Conservation (phyloP, 805 yeast species). For the Candida taoyuanica region DNA sequence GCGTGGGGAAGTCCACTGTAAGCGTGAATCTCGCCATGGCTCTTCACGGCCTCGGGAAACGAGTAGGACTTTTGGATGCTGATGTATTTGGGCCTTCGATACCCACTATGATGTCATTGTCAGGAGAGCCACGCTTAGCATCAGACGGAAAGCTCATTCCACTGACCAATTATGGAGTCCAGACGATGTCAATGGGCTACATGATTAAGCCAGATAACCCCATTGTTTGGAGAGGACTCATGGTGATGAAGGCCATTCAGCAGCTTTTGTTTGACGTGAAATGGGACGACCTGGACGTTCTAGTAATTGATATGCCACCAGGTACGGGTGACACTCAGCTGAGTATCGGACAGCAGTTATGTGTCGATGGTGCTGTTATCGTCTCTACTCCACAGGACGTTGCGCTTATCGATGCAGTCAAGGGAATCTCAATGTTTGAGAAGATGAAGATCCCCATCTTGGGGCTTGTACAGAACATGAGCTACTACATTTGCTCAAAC, state of each 20-base stretch:
- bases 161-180: conserved; percentile 65
- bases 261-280: conserved; percentile 79
- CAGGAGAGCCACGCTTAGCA: conserved; percentile 63
- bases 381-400: conserved; percentile 95
- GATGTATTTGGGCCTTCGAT: conserved; percentile 85
- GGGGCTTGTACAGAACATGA: conserved; percentile 83
- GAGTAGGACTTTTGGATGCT: conserved; percentile 69
- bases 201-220: conserved; percentile 62
- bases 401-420: conserved; percentile 73
- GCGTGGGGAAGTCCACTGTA: conserved; percentile 85
- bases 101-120: conserved; percentile 64
- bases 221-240: conserved; percentile 80
- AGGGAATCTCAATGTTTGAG: conserved; percentile 75
- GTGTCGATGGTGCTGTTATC: conserved; percentile 72
- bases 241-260: conserved; percentile 84
- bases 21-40: conserved; percentile 62
- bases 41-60: conserved; percentile 46
- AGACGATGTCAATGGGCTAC: conserved; percentile 89
- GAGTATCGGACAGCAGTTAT: conserved; percentile 74
- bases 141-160: conserved; percentile 56
- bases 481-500: conserved; percentile 68
- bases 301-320: conserved; percentile 84
- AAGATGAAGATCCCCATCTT: conserved; percentile 67
- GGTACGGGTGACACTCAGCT: conserved; percentile 89
- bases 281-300: conserved; percentile 63